Evolutionary conservation across 495 filamentous ascomycete genomes (phyloP).

Genomic region (Terfezia boudieri): DNA sequence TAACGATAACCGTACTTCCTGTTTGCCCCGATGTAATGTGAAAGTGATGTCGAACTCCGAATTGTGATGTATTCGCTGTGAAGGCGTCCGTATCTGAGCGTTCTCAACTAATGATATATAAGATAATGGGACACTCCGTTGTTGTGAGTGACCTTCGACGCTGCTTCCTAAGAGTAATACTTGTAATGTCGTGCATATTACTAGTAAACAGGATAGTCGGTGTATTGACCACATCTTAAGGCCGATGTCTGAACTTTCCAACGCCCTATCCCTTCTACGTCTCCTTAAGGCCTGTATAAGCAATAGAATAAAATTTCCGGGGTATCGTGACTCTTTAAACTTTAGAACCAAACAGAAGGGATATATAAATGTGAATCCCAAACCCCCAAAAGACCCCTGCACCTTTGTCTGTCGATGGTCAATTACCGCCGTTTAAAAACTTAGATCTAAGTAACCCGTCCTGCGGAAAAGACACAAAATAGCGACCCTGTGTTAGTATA

Average conservation of each 20-base stretch:
- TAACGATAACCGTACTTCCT: slow-evolving; percentile 55
- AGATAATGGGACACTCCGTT: slow-evolving; percentile 50
- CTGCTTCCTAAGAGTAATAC: slow-evolving; percentile 5
- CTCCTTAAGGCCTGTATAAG: too few relatives aligned
- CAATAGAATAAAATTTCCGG: too few relatives aligned
- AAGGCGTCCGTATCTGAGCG: slow-evolving; percentile 52
- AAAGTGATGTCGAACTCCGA: slow-evolving; percentile 71
- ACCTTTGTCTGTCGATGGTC: too few relatives aligned
- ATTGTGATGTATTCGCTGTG: slow-evolving; percentile 53
- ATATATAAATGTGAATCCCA: too few relatives aligned
- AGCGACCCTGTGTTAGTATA: too few relatives aligned
- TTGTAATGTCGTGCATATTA: background rate
- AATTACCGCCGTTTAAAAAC: too few relatives aligned
- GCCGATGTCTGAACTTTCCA: background rate
- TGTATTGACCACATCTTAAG: slow-evolving; percentile 16
- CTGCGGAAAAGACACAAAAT: too few relatives aligned
- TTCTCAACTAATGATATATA: slow-evolving; percentile 54
- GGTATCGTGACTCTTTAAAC: too few relatives aligned
- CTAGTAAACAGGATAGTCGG: background rate
- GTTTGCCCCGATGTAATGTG: slow-evolving; percentile 38
- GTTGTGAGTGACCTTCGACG: slow-evolving; percentile 40
- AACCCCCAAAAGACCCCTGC: too few relatives aligned
- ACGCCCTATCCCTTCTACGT: too few relatives aligned
- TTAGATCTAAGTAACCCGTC: too few relatives aligned
- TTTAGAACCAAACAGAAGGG: too few relatives aligned